Percentiles rank a stretch among this genome's conserved stretches.
Conservation (phyloP, 495 filamentous ascomycete species). For the Hypoxylon intermedium region DNA sequence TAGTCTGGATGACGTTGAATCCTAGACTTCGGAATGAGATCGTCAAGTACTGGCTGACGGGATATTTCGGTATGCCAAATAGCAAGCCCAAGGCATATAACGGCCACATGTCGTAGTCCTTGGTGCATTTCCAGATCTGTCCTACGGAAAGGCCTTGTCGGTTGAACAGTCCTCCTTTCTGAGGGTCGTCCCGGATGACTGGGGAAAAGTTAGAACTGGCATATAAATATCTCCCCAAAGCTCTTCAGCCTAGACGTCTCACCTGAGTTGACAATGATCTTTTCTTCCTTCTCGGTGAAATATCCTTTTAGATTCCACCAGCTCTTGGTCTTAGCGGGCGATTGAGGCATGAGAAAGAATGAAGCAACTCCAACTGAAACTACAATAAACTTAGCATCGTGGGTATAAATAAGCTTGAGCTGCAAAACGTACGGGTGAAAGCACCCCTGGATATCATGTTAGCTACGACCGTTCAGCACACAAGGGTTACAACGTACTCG, state of each 20-base stretch:
- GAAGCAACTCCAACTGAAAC: slow-evolving; percentile 70
- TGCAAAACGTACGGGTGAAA: no score
- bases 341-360: slow-evolving; percentile 72
- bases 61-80: slow-evolving; percentile 64
- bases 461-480: no score
- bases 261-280: slow-evolving; percentile 76
- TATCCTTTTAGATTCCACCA: slow-evolving; percentile 73
- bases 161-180: slow-evolving; percentile 67
- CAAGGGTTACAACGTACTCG: slow-evolving; percentile 61
- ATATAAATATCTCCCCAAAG: no score
- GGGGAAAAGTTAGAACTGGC: no score
- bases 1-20: slow-evolving; percentile 72
- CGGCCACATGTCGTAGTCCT: slow-evolving; percentile 78
- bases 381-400: no score
- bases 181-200: slow-evolving; percentile 73
- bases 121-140: slow-evolving; percentile 65
- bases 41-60: slow-evolving; percentile 68
- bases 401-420: no score
- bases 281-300: slow-evolving; percentile 70
- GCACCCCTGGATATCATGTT: no score
- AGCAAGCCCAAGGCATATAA: slow-evolving; percentile 70
- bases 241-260: no score
- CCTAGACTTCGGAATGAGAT: slow-evolving; percentile 66
- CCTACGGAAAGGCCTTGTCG: slow-evolving; percentile 67
- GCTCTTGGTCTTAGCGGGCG: slow-evolving; percentile 72